phyloP scores from a whole-genome alignment of 1,284 basidiomycete species.

The Trichosporon inkin region DNA sequence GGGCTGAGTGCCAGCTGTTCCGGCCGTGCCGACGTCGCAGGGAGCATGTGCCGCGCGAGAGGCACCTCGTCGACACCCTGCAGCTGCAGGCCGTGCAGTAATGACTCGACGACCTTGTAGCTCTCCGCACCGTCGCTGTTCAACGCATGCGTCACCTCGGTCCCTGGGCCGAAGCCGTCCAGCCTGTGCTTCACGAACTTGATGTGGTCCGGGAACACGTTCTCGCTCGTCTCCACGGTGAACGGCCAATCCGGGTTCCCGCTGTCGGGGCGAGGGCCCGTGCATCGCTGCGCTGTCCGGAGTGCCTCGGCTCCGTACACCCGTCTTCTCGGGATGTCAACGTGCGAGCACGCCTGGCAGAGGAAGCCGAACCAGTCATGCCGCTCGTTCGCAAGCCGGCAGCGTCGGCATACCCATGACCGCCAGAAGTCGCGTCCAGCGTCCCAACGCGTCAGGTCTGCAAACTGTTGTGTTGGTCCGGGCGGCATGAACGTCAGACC shows the following conservation, averaged over 20 bases:
- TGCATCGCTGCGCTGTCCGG: conserved; percentile 26
- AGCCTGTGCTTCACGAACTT: conserved; percentile 36
- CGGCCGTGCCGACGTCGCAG: conserved; percentile 1
- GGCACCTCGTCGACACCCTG: conserved; percentile 24
- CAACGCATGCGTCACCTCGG: conserved; percentile 33
- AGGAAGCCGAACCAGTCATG: conserved; percentile 39
- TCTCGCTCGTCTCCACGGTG: conserved; percentile 19
- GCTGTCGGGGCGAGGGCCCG: conserved; percentile 33
- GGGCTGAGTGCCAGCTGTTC: conserved; percentile 32
- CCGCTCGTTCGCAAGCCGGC: conserved; percentile 39
- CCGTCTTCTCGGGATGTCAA: conserved; percentile 18
- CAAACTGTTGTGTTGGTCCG: conserved; percentile 13
- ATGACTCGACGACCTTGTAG: conserved; percentile 1
- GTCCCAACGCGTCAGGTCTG: conserved; percentile 18
- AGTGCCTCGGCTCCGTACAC: conserved; percentile 29
- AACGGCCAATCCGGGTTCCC: conserved; percentile 28
- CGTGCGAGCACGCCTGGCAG: conserved; percentile 36
- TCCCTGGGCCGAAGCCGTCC: conserved; percentile 19
- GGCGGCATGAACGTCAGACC: conserved; percentile 27
- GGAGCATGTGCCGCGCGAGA: conserved; percentile 24
- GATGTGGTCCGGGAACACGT: conserved; percentile 35
- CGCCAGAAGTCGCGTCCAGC: conserved; percentile 36
- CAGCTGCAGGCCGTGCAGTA: conserved; percentile 20
- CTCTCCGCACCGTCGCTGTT: conserved; percentile 19
- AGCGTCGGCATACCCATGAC: conserved; percentile 40